Conservation (phyloP, 2,329 filamentous ascomycete species). For the Pseudocercospora musae region DNA sequence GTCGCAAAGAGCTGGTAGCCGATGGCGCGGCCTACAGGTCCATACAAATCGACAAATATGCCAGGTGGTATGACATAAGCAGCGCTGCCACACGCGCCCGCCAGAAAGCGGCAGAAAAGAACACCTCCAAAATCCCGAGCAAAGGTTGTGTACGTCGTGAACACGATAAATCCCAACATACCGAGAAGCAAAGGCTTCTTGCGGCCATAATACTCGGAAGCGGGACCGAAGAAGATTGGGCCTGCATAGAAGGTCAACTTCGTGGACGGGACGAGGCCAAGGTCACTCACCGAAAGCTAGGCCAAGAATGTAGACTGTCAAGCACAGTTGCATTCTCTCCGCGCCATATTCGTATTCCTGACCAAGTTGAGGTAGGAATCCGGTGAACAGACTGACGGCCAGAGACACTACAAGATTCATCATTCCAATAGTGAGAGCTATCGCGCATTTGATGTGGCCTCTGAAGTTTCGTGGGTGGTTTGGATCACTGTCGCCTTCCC, state of each 20-base stretch:
- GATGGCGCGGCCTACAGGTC: conserved; percentile 13
- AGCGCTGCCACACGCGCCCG: conserved; percentile 50
- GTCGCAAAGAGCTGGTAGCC: conserved; percentile 16
- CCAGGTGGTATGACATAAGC: conserved; percentile 49
- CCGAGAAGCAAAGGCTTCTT: conserved; percentile 49
- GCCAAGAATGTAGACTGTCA: conserved; percentile 15
- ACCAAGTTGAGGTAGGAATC: conserved; percentile 4
- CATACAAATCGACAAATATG: conserved; percentile 35
- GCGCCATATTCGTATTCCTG: neutral
- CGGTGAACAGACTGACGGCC: conserved; percentile 15
- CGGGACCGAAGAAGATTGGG: conserved; percentile 57
- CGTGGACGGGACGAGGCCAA: neutral
- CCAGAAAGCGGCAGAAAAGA: conserved; percentile 53
- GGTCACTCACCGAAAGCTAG: conserved; percentile 13
- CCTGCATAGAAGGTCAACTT: conserved; percentile 11
- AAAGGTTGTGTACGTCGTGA: conserved; percentile 53
- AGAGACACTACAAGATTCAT: conserved; percentile 19
- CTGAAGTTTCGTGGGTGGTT: conserved; percentile 14
- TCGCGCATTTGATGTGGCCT: neutral
- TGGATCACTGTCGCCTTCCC: conserved; percentile 6
- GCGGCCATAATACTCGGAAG: conserved; percentile 57
- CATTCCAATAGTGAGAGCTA: conserved; percentile 7
- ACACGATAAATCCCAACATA: conserved; percentile 50
- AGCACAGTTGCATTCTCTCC: conserved; percentile 1
- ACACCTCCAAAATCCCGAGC: conserved; percentile 53